Evolutionary conservation across 352 stramenopile genomes (phyloP).

Genomic region (Paralagenidium karlingii): DNA sequence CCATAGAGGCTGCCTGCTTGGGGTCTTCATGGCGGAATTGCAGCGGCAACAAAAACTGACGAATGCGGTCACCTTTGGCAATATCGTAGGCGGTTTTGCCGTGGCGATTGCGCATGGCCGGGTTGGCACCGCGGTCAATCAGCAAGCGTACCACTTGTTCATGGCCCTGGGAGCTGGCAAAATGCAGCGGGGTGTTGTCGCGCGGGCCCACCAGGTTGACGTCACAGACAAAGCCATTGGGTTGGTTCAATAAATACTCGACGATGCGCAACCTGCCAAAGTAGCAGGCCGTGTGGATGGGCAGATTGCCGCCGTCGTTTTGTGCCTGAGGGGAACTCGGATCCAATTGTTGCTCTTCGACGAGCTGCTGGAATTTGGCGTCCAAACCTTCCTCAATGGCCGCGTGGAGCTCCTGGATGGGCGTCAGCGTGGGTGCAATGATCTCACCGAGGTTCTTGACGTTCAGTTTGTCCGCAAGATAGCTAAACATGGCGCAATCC

Average conservation of each 20-base stretch:
- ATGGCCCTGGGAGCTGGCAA: constrained; percentile 64
- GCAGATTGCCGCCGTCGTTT: constrained; percentile 62
- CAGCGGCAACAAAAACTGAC: constrained; percentile 74
- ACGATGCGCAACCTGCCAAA: constrained; percentile 62
- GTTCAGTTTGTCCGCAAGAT: constrained; percentile 82
- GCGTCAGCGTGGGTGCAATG: constrained; percentile 72
- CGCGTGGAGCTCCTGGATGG: constrained; percentile 74
- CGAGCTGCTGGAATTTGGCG: constrained; percentile 55
- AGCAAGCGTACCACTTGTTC: constrained; percentile 65
- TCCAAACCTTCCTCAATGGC: constrained; percentile 60
- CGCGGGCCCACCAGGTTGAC: constrained; percentile 50
- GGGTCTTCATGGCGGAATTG: constrained; percentile 83
- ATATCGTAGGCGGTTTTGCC: constrained; percentile 74
- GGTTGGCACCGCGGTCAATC: constrained; percentile 56
- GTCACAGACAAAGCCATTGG: too few relatives aligned
- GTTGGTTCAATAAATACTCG: constrained; percentile 49
- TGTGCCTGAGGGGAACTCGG: constrained; percentile 37
- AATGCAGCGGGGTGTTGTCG: constrained; percentile 74
- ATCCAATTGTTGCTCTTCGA: constrained; percentile 62
- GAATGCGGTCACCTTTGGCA: constrained; percentile 73
- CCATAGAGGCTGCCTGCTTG: constrained; percentile 28
- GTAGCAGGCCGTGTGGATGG: constrained; percentile 79
- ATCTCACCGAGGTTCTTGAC: constrained; percentile 83
- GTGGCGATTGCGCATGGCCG: constrained; percentile 64
- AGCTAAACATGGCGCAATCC: constrained; percentile 86